Conservation (phyloP, 2,329 filamentous ascomycete genomes). For the Cladophialophora bantiana region DNA sequence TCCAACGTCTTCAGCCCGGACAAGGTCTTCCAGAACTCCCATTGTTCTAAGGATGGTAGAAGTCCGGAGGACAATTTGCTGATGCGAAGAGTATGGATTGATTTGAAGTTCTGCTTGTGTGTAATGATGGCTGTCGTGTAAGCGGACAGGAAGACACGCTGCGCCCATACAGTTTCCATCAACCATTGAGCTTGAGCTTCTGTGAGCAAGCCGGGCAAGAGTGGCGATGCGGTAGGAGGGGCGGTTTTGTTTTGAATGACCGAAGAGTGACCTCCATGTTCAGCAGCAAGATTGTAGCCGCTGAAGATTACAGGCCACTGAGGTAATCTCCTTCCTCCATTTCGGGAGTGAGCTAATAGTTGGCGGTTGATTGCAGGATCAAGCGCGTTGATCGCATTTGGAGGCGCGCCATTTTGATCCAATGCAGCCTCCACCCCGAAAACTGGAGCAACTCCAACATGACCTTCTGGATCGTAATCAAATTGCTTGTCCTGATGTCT, state of each 20-base stretch:
- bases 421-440: background rate
- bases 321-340: constrained; percentile 7
- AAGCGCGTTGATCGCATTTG: background rate
- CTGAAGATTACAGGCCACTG: constrained; percentile 42
- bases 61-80: constrained; percentile 70
- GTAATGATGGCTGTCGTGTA: constrained; percentile 71
- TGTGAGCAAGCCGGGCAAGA: constrained; percentile 65
- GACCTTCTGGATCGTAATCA: constrained; percentile 27
- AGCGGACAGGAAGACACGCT: constrained; percentile 71
- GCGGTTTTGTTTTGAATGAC: constrained; percentile 36
- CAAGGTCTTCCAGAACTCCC: constrained; percentile 69
- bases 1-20: constrained; percentile 62
- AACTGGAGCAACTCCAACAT: constrained; percentile 25
- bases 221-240: constrained; percentile 42
- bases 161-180: constrained; percentile 72
- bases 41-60: constrained; percentile 61
- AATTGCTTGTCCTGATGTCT: constrained; percentile 24
- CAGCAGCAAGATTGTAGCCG: constrained; percentile 44
- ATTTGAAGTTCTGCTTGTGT: constrained; percentile 61
- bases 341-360: background rate
- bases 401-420: background rate
- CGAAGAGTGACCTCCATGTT: constrained; percentile 30
- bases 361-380: constrained; percentile 1
- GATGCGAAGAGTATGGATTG: constrained; percentile 67
- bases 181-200: constrained; percentile 72